Base-by-base conservation (phyloP, 768 basidiomycete genomes). In the Lentinula aciculospora region DNA sequence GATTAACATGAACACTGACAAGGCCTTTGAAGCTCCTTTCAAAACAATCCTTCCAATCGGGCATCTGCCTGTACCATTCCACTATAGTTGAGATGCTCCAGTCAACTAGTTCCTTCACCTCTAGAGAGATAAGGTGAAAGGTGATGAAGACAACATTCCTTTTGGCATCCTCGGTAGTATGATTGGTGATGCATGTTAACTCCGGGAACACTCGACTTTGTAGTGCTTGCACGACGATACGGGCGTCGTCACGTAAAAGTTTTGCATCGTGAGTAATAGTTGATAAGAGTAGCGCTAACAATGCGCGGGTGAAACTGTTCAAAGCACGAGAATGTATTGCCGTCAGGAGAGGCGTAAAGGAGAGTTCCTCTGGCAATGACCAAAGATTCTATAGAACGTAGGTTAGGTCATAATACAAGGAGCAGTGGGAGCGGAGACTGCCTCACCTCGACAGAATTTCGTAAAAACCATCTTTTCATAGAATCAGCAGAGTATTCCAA, bases 201-300 rank as follows among this genome's bases (percentile, higher is more conserved):
- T 82, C 81, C 3, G 79, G 79, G 3, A 86, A 68, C 21, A 82
- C 70, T 29, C 77, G 75, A 15, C 69, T 76, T 37, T 78, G 73
- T 9, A 84, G 59, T 5, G 81, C 25, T 4, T 63, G 58, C 8
- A 76, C 65, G 15, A 79, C 67, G 32, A 69, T 61, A 15, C 68
- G 64, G 1, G 66, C 69, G 56, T 77, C 69, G 10, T 42, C 48
- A 5, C 47, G 27, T 1, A 46, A 28, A 31, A 21, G 10, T 31
- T 44, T 44, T 1, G 39, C 19, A 23, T 29, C 27, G 12, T 56
- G 21, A 36, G 50, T 54, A n/a, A n/a, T n/a, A 61, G 36, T 64
- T 62, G 21, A 65, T 60, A 21, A 69, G 55, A 76, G 62, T 36
- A 78, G 50, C 23, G 60, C 50, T 23, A 73, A 58, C 54, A 72